Evolutionary conservation across 2,329 filamentous ascomycete species (phyloP).

Genomic region (Mycosphaerella arachidis): DNA sequence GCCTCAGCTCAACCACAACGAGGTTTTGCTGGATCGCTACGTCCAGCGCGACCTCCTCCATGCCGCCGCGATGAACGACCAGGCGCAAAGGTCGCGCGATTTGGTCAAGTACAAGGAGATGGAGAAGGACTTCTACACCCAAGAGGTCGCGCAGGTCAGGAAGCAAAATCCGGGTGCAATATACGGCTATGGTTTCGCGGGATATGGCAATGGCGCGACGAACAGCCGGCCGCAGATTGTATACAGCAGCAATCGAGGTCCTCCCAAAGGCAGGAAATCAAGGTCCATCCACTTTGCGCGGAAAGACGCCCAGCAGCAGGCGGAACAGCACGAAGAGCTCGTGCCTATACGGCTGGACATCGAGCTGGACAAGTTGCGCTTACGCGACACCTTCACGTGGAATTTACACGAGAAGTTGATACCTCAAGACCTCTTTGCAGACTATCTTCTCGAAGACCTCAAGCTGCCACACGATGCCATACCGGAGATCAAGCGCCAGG

Average conservation of each 20-base stretch:
- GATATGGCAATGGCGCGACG: constrained; percentile 83
- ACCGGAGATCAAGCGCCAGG: constrained; percentile 48
- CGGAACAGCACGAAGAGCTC: constrained; percentile 84
- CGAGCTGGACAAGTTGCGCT: constrained; percentile 89
- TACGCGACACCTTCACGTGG: constrained; percentile 98
- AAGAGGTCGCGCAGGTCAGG: constrained; percentile 59
- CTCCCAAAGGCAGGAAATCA: constrained; percentile 71
- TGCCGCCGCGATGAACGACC: constrained; percentile 50
- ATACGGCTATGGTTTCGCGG: constrained; percentile 72
- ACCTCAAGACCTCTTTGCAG: constrained; percentile 74
- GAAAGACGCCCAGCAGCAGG: constrained; percentile 78
- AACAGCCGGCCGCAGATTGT: constrained; percentile 61
- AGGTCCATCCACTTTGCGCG: constrained; percentile 67
- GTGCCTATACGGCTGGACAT: constrained; percentile 89
- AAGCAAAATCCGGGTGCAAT: constrained; percentile 54
- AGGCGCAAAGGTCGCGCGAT: constrained; percentile 37
- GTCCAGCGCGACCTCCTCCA: constrained; percentile 60
- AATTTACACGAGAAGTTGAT: constrained; percentile 90
- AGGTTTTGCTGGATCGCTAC: constrained; percentile 57
- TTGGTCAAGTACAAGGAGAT: constrained; percentile 60
- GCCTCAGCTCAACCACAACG: constrained; percentile 23
- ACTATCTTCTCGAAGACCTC: constrained; percentile 83
- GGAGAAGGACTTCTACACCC: constrained; percentile 63
- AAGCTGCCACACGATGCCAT: constrained; percentile 66
- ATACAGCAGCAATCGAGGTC: constrained; percentile 73